Evolutionary conservation across 2,329 filamentous ascomycete genomes (phyloP), one percentile per base, ranked within the genome.

Genomic region (Botrytis cinerea): DNA sequence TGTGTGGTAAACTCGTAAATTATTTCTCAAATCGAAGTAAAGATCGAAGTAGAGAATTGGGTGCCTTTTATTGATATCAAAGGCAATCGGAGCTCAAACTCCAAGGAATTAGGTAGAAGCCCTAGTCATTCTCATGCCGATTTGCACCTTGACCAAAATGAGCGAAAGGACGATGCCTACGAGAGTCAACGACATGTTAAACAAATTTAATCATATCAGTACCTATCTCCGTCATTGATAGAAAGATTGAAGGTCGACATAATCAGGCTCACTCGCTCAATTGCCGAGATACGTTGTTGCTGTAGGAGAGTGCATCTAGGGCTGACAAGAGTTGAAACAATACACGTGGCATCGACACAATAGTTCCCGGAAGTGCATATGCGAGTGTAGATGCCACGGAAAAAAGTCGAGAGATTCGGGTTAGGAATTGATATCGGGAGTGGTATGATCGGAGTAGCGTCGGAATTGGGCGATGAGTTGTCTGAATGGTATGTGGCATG

Each of bases 341-440:
- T 70, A 59, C 40, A 70, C 68, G 68, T 70, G 68, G 54, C 54
- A 70, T 38, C 38, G 68, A 62, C 54, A 70, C 68, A 20, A 70
- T 45, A 59, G 68, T 38, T 43, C 35, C 35, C 25, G 35, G 18
- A 70, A 8, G 14, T 38, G 54, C 22, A 45, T 22, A 61, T 70
- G 35, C 54, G 40, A 38, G 40, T n/a, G 43, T 62, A 62, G 28
- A 61, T 61, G 18, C 1, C 28, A 38, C 28, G 28, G 54, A 70
- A 38, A 10, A 46, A n/a, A 57, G 12, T 70, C n/a, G 32, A 48
- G 28, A 61, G 28, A 38, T n/a, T 61, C 20, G n/a, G 62, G 43
- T 28, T 54, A 18, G 51, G 7, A 63, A 71, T 71, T 69, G 35
- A 16, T 38, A 16, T 43, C 35, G 43, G 46, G 35, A 40, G 51